A percentile compares a stretch with the other conserved stretches of the same genome.
phyloP scores from a whole-genome alignment of 78 protist genomes.

The Neovahlkampfia damariscottae region DNA sequence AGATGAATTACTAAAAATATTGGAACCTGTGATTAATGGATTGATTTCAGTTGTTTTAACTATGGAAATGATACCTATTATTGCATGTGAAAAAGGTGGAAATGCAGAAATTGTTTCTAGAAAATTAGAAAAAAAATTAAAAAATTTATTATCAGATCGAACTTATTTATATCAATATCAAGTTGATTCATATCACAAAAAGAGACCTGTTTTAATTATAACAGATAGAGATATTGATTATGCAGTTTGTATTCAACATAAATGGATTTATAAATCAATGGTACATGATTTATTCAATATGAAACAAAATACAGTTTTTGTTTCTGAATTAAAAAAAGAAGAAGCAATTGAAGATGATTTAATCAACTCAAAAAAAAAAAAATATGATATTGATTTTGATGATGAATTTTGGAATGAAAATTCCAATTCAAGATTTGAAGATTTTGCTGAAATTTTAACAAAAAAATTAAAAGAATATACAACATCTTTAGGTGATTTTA shows the following conservation, averaged over 20 bases:
- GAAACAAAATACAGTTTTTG: not conserved
- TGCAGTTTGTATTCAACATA: not conserved
- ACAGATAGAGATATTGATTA: not conserved
- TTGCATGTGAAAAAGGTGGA: not conserved
- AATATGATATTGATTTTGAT: not conserved
- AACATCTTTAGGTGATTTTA: not conserved
- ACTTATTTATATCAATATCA: not conserved
- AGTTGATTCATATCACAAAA: not conserved
- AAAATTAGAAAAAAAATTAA: not conserved
- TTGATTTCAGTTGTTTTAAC: not conserved
- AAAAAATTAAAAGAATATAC: not conserved
- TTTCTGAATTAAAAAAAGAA: not conserved
- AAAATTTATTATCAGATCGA: not conserved
- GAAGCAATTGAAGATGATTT: not conserved
- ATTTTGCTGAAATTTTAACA: not conserved
- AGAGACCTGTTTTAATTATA: not conserved
- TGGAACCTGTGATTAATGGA: not conserved
- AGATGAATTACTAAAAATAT: not conserved
- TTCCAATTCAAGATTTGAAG: not conserved
- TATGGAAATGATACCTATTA: not conserved
- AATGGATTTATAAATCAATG: not conserved
- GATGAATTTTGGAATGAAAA: not conserved
- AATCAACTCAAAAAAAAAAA: too few species aligned
- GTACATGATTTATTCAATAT: not conserved
- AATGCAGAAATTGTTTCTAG: not conserved